A percentile compares a stretch with the other conserved stretches of the same genome.
phyloP scores from a whole-genome alignment of 192 early-diverging fungal species.

The Mycoemilia scoparia region DNA sequence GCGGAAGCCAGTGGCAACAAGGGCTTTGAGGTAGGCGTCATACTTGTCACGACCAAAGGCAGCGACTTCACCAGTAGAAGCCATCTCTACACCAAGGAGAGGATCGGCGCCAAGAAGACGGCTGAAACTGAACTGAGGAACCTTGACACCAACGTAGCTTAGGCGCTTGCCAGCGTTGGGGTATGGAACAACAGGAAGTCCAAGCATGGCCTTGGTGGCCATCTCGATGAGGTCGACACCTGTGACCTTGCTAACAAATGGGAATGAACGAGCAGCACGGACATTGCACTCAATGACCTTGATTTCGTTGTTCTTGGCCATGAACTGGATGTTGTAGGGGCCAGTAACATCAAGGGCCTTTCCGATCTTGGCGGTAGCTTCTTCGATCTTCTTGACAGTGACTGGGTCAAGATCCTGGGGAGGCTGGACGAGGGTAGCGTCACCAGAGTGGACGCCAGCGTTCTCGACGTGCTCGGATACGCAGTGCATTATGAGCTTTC shows the following conservation, averaged over 20 bases:
- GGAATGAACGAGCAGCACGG: slow-evolving; percentile 89
- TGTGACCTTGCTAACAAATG: slow-evolving; percentile 93
- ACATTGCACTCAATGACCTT: slow-evolving; percentile 99
- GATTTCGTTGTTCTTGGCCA: slow-evolving; percentile 98
- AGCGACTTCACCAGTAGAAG: slow-evolving; percentile 97
- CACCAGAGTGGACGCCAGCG: slow-evolving; percentile 96
- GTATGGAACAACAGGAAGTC: slow-evolving; percentile 61
- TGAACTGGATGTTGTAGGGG: slow-evolving; percentile 97
- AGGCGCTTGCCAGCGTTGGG: slow-evolving; percentile 53
- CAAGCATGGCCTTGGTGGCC: slow-evolving; percentile 88
- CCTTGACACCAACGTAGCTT: slow-evolving; percentile 86
- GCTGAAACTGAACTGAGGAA: slow-evolving; percentile 94
- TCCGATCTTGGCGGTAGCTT: slow-evolving; percentile 79
- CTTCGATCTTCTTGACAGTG: slow-evolving; percentile 83
- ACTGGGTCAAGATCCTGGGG: slow-evolving; percentile 91
- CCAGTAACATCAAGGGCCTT: slow-evolving; percentile 91
- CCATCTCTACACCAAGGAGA: slow-evolving; percentile 97
- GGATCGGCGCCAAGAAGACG: slow-evolving; percentile 92
- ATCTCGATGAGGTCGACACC: slow-evolving; percentile 91
- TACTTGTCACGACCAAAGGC: slow-evolving; percentile 96
- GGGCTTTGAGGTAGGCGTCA: slow-evolving; percentile 91
- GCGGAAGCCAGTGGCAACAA: slow-evolving; percentile 80
- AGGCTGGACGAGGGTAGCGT: slow-evolving; percentile 88
- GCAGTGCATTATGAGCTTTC: slow-evolving; percentile 84
- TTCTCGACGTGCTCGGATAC: slow-evolving; percentile 98